A percentile compares a stretch with the other conserved stretches of the same genome.
Conservation (phyloP, 768 basidiomycete genomes). For the Tulasnella sp. region DNA sequence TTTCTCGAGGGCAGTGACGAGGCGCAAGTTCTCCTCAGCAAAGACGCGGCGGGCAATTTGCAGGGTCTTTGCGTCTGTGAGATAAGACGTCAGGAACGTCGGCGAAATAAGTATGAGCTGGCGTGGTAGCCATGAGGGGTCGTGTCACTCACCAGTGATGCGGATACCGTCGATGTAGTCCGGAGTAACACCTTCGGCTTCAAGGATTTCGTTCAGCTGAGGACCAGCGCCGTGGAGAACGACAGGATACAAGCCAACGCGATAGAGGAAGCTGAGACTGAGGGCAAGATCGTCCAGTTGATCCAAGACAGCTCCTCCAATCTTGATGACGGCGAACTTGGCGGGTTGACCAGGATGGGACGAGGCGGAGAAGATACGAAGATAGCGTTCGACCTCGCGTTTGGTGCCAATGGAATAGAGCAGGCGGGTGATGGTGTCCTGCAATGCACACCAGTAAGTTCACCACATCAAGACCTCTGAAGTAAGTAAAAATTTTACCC, state of each 20-base stretch:
- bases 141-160: constrained; percentile 59
- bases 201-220: constrained; percentile 88
- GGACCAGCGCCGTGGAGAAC: constrained; percentile 95
- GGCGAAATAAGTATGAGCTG: neutral
- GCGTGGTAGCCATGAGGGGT: neutral
- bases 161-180: constrained; percentile 98
- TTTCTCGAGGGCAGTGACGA: constrained; percentile 84
- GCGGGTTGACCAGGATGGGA: constrained; percentile 82
- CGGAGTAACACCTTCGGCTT: constrained; percentile 83
- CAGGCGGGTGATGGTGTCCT: constrained; percentile 96
- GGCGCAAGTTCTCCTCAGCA: constrained; percentile 92
- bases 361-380: constrained; percentile 94
- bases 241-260: constrained; percentile 95
- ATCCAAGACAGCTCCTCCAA: constrained; percentile 91
- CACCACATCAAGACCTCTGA: neutral
- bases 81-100: neutral
- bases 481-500: neutral
- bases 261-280: constrained; percentile 91
- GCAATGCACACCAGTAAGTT: neutral
- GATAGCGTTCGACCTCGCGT: constrained; percentile 95
- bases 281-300: constrained; percentile 89
- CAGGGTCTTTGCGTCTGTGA: constrained; percentile 80
- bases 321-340: constrained; percentile 96
- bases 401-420: constrained; percentile 96
- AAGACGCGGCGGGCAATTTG: constrained; percentile 92